Percentiles rank a stretch among this genome's conserved stretches.
Conservation (phyloP, 345 rosid species). For the Carallia brachiata region DNA sequence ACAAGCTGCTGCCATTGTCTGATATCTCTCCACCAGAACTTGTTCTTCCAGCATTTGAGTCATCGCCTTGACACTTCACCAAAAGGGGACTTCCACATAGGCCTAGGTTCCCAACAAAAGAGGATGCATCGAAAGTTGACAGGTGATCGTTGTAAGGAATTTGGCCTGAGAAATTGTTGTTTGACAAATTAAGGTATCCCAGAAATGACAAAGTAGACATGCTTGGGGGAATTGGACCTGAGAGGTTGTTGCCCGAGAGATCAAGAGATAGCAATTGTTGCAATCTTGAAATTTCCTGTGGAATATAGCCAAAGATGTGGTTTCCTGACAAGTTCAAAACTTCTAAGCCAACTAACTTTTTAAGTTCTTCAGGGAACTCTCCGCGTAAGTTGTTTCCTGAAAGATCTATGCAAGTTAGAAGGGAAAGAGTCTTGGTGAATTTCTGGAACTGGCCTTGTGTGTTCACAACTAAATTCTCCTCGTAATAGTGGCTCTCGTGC, state of each 20-base stretch:
- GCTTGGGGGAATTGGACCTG: conserved; percentile 41
- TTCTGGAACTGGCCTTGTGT: conserved; percentile 23
- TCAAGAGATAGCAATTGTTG: conserved; percentile 44
- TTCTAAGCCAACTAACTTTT: conserved; percentile 34
- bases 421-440: conserved; percentile 46
- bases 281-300: conserved; percentile 34
- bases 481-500: conserved; percentile 28
- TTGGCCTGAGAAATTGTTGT: conserved; percentile 34
- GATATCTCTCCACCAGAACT: not conserved
- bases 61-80: conserved; percentile 23
- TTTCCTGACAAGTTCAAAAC: conserved; percentile 42
- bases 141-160: conserved; percentile 38
- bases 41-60: conserved; percentile 8
- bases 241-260: conserved; percentile 43
- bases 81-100: conserved; percentile 45
- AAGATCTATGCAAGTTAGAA: conserved; percentile 45
- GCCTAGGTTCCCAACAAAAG: conserved; percentile 36
- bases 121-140: conserved; percentile 32
- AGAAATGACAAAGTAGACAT: conserved; percentile 36
- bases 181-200: conserved; percentile 35
- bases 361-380: conserved; percentile 33
- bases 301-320: conserved; percentile 30
- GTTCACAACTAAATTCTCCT: conserved; percentile 36
- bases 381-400: conserved; percentile 39
- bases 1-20: conserved; percentile 14